Base-by-base conservation (phyloP, 2,329 filamentous ascomycete genomes). In the Arthrocladium fulminans region DNA sequence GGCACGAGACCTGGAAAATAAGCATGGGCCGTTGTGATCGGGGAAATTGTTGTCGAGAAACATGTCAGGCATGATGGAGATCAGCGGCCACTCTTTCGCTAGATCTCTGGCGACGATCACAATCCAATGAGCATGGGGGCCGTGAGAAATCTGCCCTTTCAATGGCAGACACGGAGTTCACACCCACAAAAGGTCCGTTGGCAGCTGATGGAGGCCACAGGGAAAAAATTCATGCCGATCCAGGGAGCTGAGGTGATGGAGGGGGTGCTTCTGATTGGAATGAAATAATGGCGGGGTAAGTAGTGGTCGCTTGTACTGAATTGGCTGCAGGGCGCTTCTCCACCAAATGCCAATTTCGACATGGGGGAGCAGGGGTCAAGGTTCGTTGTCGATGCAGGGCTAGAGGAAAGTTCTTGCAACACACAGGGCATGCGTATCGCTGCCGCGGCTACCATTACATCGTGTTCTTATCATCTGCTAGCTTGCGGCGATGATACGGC, bases 361-460 rank as follows among this genome's bases (percentile, higher is more conserved):
- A 22, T 40, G 22, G 19, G 37, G 9, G 13, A 15, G 13, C 39
- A 42, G n/a, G 39, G 39, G 27, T 42, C 39, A 25, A 6, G 39
- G 20, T 25, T 15, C 24, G 13, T 24, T 23, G 15, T 13, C n/a
- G 24, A 42, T 42, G 39, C 39, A 23, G 39, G 20, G 24, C 8
- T 24, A 30, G 22, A 20, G 25, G 25, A 24, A 44, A 30, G 29
- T 32, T 23, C 34, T 27, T 44, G 5, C 24, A 34, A 4, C 25
- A 3, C 20, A 20, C 41, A 43, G 25, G 19, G 39, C 22, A 10
- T 42, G 24, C 19, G 29, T 27, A 34, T 47, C 20, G 34, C 17
- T 39, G 15, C 32, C 38, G 15, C n/a, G 20, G 22, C 44, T 27
- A 38, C 22, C 44, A 39, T 47, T 47, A 25, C 23, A 47, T 47